Base-by-base conservation (phyloP, 306 rosid species). In the Medicago lupulina region DNA sequence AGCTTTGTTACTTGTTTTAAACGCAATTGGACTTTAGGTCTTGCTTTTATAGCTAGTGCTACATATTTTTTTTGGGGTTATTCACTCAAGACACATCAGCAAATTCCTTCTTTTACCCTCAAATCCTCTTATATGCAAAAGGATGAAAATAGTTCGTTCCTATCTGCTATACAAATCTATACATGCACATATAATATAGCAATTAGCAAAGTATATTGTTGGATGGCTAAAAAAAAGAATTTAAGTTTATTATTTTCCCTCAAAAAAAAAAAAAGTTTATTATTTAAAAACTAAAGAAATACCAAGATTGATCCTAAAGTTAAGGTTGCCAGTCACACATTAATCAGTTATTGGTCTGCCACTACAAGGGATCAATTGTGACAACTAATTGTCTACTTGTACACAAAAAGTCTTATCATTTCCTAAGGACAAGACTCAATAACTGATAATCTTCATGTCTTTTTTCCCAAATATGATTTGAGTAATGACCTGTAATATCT, bases 401-500 rank as follows among this genome's bases (percentile, higher is more conserved):
- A 46, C 36, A 74, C 10, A 19, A 61, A 79, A 79, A 76, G 44
- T 49, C 49, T 50, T 41, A 28, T 51, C 16, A 61, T 70, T 47
- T 69, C 23, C 54, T 61, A 7, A 62, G 31, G 75, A 21, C 25
- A 79, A 43, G 12, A 53, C 70, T 63, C 63, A 43, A 74, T 7
- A 54, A 40, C 11, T 46, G 4, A 70, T 25, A 46, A 19, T 49
- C 6, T 16, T 40, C 7, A 39, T 66, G 59, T 43, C 16, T 67
- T 49, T 46, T 63, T 19, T 38, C 36, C 14, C 11, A 5, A 69
- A 36, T 61, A 36, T 43, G 80, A 80, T 72, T 18, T 71, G 79
- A 66, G 14, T 68, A 60, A 71, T 80, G 82, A 67, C 70, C 13
- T 76, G 75, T 73, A 77, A 55, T 64, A 63, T 81, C 88, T 77